These are phyloP conservation scores for Pouteria glomerata DNA, from an alignment of 148 eudicot species.

Conservation along the genomic window DNA sequence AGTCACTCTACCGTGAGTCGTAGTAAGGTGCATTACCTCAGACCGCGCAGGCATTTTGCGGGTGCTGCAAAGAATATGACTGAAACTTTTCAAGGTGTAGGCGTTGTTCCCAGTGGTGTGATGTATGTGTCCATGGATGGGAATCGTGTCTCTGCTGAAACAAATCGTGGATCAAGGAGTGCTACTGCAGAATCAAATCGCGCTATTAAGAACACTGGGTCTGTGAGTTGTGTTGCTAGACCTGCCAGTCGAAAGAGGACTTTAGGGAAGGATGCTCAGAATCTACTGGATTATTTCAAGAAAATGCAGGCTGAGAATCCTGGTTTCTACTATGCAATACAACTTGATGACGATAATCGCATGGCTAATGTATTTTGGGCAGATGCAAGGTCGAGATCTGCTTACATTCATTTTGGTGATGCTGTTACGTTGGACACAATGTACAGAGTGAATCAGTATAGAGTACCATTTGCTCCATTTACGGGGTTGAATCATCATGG, in stretches of 20 bases:
- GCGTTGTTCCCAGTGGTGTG: constrained; percentile 57
- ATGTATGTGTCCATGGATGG: constrained; percentile 61
- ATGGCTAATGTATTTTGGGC: constrained; percentile 95
- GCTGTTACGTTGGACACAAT: constrained; percentile 68
- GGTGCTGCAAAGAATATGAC: constrained; percentile 36
- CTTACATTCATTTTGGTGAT: constrained; percentile 81
- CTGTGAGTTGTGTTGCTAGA: constrained; percentile 33
- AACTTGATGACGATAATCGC: constrained; percentile 77
- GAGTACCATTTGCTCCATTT: constrained; percentile 79
- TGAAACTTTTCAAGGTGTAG: constrained; percentile 35
- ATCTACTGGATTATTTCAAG: constrained; percentile 79
- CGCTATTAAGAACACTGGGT: constrained; percentile 33
- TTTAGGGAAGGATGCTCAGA: constrained; percentile 84
- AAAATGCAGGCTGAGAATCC: constrained; percentile 97
- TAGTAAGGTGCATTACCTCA: constrained; percentile 44
- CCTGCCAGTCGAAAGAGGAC: constrained; percentile 41
- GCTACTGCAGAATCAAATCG: constrained; percentile 40
- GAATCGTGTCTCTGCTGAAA: constrained; percentile 32
- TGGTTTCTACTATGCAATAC: constrained; percentile 89
- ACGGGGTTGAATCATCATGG: constrained; percentile 93
- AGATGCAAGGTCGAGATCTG: constrained; percentile 81
- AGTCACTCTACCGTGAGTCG: constrained; percentile 42
- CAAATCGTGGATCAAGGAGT: constrained; percentile 40
- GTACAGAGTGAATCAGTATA: constrained; percentile 57
- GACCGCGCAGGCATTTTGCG: constrained; percentile 53